Base-by-base conservation (phyloP, 495 filamentous ascomycete genomes). In the Tuber borchii region DNA sequence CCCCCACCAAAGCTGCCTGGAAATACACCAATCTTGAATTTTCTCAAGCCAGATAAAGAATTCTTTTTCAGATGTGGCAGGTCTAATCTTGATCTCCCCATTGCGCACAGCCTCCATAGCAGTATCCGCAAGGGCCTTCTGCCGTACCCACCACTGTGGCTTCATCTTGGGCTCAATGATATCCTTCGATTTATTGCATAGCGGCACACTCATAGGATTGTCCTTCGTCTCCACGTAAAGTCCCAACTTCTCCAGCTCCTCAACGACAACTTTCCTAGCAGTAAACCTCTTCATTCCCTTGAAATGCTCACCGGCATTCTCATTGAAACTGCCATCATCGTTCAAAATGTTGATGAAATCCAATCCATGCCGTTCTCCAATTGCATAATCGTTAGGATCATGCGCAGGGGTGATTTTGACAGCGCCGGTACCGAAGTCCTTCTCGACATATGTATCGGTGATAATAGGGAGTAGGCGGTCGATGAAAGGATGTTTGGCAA, bases 71-170 rank as follows among this genome's bases (percentile, higher is more conserved):
- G 85, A 86, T 75, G 83, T 86, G 75, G 88, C 88, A 19, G 90
- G 90, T 43, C 83, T 75, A 70, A 92, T 90, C 75, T 87, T 88
- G 73, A 92, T 87, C 75, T 88, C 83, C 6, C 89, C 88, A 31
- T 86, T 83, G 73, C 75, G 86, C 81, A 39, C 90, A 89, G 61
- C 84, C 12, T 83, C 75, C 74, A 82, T 77, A 69, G 78, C 81
- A 31, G 78, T 78, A 44, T 88, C 85, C 1, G 90, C 89, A 78
- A 94, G 85, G 16, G 86, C 86, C 76, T 88, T 84, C 91, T 93
- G 93, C 74, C 86, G 87, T 84, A 93, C 91, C 90, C 91, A 94
- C 91, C 92, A 93, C 82, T 91, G 90, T 8, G 89, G 89, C 82
- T 90, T 91, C 85, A 92, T 85, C 17, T 90, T 78, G 2, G 90